A percentile compares a stretch with the other conserved stretches of the same genome.
Conservation (phyloP, 441 rosid species). For the Iberis amara region DNA sequence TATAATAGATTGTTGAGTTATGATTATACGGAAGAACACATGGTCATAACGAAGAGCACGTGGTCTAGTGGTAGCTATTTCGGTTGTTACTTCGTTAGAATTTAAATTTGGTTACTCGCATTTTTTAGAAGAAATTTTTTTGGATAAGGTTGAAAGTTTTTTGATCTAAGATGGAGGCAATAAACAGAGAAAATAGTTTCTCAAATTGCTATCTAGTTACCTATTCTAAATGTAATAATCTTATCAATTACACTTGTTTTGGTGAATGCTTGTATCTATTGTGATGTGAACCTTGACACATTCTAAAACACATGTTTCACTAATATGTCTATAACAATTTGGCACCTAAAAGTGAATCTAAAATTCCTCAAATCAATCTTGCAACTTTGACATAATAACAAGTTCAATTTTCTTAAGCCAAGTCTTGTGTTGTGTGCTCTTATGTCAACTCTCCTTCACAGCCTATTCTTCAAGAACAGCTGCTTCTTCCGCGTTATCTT, state of each 20-base stretch:
- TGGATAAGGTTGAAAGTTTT: too few species aligned
- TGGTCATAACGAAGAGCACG: too few species aligned
- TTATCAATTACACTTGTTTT: conserved; percentile 17
- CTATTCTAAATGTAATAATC: background rate
- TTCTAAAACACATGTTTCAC: conserved; percentile 85
- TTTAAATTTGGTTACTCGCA: too few species aligned
- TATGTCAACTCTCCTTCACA: conserved; percentile 30
- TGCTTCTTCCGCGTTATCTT: conserved; percentile 73
- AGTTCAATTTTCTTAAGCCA: conserved; percentile 28
- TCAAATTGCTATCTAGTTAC: conserved; percentile 14
- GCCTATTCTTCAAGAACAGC: conserved; percentile 48
- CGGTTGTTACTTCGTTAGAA: too few species aligned
- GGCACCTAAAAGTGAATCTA: conserved; percentile 57
- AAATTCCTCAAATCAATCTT: conserved; percentile 9
- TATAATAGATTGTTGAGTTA: too few species aligned
- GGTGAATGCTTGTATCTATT: conserved; percentile 58
- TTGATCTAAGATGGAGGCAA: too few species aligned
- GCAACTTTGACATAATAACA: conserved; percentile 6
- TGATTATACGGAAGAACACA: too few species aligned
- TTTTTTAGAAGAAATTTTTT: too few species aligned
- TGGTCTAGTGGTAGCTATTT: too few species aligned
- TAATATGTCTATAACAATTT: conserved; percentile 86
- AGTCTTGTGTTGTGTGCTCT: conserved; percentile 27
- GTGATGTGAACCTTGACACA: conserved; percentile 65
- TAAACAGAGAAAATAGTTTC: conserved; percentile 19